Conservation (phyloP, 768 basidiomycete genomes). For the Amanita molliuscula region DNA sequence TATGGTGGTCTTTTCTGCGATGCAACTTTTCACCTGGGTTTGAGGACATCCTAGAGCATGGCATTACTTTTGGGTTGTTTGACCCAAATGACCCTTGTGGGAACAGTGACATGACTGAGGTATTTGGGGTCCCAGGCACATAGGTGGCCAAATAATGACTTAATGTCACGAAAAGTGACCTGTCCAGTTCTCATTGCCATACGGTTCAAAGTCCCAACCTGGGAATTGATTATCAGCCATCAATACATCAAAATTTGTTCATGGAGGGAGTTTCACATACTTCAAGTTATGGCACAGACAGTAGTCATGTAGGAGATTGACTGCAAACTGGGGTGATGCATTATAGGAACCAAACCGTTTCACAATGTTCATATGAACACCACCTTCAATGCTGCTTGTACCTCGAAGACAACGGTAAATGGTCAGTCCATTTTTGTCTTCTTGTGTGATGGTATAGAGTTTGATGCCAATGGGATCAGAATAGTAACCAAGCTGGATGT, state of each 20-base stretch:
- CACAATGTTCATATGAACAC: conserved; percentile 21
- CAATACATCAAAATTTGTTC: background rate
- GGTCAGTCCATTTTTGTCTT: conserved; percentile 14
- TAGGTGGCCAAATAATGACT: no score
- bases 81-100: conserved; percentile 11
- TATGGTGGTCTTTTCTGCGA: conserved; percentile 26
- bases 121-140: no score
- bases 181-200: no score
- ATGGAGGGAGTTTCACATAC: background rate
- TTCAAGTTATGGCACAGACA: conserved; percentile 17
- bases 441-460: conserved; percentile 12
- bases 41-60: conserved; percentile 21
- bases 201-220: conserved; percentile 15
- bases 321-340: conserved; percentile 13
- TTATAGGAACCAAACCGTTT: conserved; percentile 14
- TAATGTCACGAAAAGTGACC: no score
- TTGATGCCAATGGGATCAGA: conserved; percentile 22
- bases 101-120: no score
- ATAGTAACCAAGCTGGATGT: conserved; percentile 15
- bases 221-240: background rate
- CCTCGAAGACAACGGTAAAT: conserved; percentile 19
- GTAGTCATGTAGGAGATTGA: conserved; percentile 16
- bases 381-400: conserved; percentile 24
- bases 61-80: conserved; percentile 20
- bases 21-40: conserved; percentile 22